Conservation (phyloP, 192 early-diverging fungal species). For the Bifiguratus adelaidae region DNA sequence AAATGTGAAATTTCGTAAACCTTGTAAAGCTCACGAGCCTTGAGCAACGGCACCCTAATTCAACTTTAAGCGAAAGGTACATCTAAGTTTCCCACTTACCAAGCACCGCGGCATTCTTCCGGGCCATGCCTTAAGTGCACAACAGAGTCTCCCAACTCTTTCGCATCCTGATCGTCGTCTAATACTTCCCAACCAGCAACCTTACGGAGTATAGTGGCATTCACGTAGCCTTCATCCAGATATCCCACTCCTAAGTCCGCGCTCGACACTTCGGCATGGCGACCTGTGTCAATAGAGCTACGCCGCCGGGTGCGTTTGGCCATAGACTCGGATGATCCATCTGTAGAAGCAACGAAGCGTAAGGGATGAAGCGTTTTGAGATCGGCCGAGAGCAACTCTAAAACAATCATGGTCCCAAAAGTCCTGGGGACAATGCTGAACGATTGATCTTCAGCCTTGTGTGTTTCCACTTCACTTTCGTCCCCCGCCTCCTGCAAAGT, state of each 20-base stretch:
- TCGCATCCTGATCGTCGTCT: slow-evolving; percentile 25
- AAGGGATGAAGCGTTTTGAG: slow-evolving; percentile 12
- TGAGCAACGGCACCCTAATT: slow-evolving; percentile 4
- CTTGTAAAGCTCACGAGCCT: slow-evolving; percentile 12
- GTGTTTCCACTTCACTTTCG: not conserved
- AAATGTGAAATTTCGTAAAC: slow-evolving; percentile 21
- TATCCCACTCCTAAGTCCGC: too few species aligned
- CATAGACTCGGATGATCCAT: slow-evolving; percentile 10
- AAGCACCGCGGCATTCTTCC: slow-evolving; percentile 36
- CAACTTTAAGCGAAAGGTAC: not conserved
- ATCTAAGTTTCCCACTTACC: slow-evolving; percentile 16
- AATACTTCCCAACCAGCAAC: slow-evolving; percentile 40
- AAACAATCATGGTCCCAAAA: slow-evolving; percentile 9
- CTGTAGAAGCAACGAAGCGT: slow-evolving; percentile 12
- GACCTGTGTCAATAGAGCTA: slow-evolving; percentile 1
- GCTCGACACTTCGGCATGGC: too few species aligned
- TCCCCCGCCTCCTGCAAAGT: not conserved
- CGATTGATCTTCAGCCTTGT: not conserved
- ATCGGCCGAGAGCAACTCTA: slow-evolving; percentile 14
- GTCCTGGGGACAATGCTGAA: slow-evolving; percentile 3
- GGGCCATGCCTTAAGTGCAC: slow-evolving; percentile 26
- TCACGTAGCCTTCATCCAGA: slow-evolving; percentile 28
- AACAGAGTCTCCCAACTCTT: slow-evolving; percentile 17
- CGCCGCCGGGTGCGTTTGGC: slow-evolving; percentile 8
- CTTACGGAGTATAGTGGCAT: slow-evolving; percentile 35